Evolutionary conservation across 2,329 filamentous ascomycete species (phyloP).

Genomic region (Venturia effusa): DNA sequence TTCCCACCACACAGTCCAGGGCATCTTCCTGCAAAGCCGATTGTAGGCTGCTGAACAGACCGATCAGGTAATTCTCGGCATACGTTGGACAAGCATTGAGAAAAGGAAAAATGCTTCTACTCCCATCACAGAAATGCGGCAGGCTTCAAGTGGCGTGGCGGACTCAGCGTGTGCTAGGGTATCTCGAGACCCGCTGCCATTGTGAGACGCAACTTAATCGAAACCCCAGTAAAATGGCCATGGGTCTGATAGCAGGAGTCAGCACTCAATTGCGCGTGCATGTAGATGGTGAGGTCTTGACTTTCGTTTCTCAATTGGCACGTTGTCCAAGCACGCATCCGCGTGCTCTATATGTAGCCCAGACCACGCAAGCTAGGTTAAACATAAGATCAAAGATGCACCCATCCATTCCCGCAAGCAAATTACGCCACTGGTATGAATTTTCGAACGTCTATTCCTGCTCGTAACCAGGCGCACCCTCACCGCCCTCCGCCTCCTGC

Average conservation of each 20-base stretch:
- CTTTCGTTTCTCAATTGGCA: constrained; percentile 1
- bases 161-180: too few species aligned
- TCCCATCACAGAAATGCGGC: too few species aligned
- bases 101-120: too few species aligned
- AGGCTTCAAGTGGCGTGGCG: too few species aligned
- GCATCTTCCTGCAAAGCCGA: too few species aligned
- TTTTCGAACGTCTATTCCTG: constrained; percentile 9
- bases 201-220: background rate
- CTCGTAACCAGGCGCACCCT: constrained; percentile 30
- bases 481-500: constrained; percentile 43
- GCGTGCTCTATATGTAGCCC: background rate
- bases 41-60: too few species aligned
- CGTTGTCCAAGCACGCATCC: background rate
- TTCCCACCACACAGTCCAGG: too few species aligned
- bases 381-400: background rate
- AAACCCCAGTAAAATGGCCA: background rate
- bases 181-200: background rate
- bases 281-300: background rate
- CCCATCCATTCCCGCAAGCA: background rate
- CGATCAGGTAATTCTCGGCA: too few species aligned
- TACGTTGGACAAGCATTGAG: too few species aligned
- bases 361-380: background rate
- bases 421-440: background rate
- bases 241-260: background rate
- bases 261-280: background rate